These are phyloP conservation scores for Metschnikowia borealis DNA, from an alignment of 805 yeast genomes.

Conservation along the genomic window DNA sequence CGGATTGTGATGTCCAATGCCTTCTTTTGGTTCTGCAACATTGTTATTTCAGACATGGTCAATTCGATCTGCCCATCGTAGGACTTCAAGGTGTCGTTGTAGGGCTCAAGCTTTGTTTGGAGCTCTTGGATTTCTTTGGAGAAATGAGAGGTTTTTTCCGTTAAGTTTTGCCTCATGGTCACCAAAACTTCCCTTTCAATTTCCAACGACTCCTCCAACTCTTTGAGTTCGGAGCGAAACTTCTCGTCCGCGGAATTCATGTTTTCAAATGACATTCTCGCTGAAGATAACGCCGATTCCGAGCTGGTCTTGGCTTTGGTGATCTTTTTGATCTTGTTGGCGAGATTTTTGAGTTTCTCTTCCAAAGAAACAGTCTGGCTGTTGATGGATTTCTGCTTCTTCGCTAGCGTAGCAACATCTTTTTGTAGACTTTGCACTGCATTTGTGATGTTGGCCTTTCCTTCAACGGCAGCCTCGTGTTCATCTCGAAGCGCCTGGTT, in stretches of 20 bases:
- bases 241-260: constrained; percentile 43
- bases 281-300: constrained; percentile 40
- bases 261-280: constrained; percentile 44
- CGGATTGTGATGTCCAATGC: constrained; percentile 44
- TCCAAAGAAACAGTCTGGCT: constrained; percentile 64
- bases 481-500: constrained; percentile 31
- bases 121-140: constrained; percentile 60
- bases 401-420: constrained; percentile 20
- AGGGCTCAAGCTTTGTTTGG: constrained; percentile 74
- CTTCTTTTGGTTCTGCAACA: constrained; percentile 46
- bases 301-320: constrained; percentile 51
- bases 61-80: constrained; percentile 62
- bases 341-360: constrained; percentile 69
- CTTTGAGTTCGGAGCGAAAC: constrained; percentile 41
- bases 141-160: constrained; percentile 68
- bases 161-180: constrained; percentile 58
- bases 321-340: constrained; percentile 54
- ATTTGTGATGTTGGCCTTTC: constrained; percentile 18
- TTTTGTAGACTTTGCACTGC: constrained; percentile 16
- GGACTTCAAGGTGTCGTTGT: constrained; percentile 64
- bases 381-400: constrained; percentile 29
- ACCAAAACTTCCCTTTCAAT: constrained; percentile 57
- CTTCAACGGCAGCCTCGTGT: constrained; percentile 32
- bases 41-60: constrained; percentile 60
- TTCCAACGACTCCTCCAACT: constrained; percentile 43